Evolutionary conservation across 2,329 filamentous ascomycete genomes (phyloP), one percentile per base, ranked within the genome.

Genomic region (Trichoderma breve): DNA sequence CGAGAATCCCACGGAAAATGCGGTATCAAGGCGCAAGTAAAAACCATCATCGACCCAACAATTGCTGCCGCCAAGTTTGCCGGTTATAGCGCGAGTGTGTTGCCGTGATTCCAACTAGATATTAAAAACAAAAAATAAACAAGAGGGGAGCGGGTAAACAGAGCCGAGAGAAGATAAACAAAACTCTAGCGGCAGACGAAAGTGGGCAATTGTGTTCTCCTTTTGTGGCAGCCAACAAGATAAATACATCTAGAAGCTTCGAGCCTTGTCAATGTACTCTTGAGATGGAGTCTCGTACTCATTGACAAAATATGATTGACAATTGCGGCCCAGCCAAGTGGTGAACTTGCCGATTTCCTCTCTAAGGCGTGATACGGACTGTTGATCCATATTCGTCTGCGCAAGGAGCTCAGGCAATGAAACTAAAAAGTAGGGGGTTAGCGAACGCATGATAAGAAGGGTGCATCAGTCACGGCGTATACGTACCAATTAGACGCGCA

Each of bases 361-460:
- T 14, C 94, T 91, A 30, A 98, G 89, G 61, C 94, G 92, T 74
- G 91, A 92, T 55, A 97, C 93, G 3, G 94, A 95, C 80, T 97
- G 94, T 68, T 92, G 87, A 78, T 98, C 96, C 94, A 99, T 97
- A 83, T 98, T 98, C 67, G 96, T 99, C 81, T 99, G 96, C 4
- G 95, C 95, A 74, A 98, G 91, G 53, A 98, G 90, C 79, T 99
- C 96, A 0, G 96, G 95, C 76, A 98, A 90, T 1, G 92, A 92
- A 4, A 97, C 95, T 97, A 76, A n/a, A 30, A 51, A 47, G 14
- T 14, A 8, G 14, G 5, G 6, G 3, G 63, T 71, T 53, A 36
- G 34, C 61, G 15, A 74, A 51, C 24, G 32, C 9, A n/a, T 4
- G 11, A 15, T 30, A 12, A 51, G 2, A 18, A 55, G 24, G 5